phyloP scores from a whole-genome alignment of 2,329 filamentous ascomycete genomes.

The Aureobasidium sp. region DNA sequence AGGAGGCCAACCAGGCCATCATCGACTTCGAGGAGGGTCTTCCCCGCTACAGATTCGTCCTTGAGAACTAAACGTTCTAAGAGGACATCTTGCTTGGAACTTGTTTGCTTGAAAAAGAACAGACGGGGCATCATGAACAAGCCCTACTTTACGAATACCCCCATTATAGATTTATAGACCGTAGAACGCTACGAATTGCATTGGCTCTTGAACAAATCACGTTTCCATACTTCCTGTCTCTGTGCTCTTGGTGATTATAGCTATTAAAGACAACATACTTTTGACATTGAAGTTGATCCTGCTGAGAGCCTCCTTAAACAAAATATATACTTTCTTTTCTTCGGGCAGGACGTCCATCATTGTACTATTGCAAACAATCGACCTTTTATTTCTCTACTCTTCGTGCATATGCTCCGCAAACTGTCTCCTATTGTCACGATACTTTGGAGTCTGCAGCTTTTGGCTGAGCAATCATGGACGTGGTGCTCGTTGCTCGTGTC shows the following conservation, averaged over 20 bases:
- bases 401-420: background rate
- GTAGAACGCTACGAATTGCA: conserved; percentile 9
- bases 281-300: background rate
- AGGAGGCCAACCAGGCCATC: conserved; percentile 50
- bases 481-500: background rate
- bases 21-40: conserved; percentile 52
- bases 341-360: background rate
- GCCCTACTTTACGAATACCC: conserved; percentile 11
- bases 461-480: background rate
- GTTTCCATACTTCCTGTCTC: background rate
- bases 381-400: background rate
- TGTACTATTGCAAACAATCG: background rate
- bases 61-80: conserved; percentile 29
- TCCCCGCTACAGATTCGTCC: conserved; percentile 38
- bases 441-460: background rate
- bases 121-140: conserved; percentile 9
- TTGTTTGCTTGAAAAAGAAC: background rate
- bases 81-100: background rate
- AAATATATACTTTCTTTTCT: background rate
- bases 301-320: no score
- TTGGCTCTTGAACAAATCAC: background rate
- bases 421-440: background rate
- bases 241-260: background rate
- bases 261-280: background rate
- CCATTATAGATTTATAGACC: conserved; percentile 9